Evolutionary conservation across 495 filamentous ascomycete species (phyloP), one percentile per base, ranked within the genome.

Genomic region (Trichoderma parareesei): DNA sequence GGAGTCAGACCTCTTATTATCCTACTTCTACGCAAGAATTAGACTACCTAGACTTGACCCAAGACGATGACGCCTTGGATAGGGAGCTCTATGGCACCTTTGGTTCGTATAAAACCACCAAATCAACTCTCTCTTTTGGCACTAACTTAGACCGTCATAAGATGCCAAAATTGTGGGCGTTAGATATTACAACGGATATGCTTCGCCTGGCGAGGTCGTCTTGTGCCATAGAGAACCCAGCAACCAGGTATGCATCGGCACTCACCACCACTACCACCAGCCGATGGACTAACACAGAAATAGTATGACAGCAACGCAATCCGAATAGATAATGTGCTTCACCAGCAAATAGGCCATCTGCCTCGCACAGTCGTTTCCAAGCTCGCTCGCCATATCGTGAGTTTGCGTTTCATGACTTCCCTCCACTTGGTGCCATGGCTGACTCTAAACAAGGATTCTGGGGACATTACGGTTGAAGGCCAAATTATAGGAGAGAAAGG

Each of bases 291-390:
- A 27, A 27, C 27, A 27, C 27, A 27, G 27, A 65, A 10, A 0
- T 66, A 76, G 63, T 92, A 90, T 69, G 91, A 94, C 69, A 65
- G 71, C 4, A 95, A 95, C 77, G 91, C 91, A 3, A 90, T 97
- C 61, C 84, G 85, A 6, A 83, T 94, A 2, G 79, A 88, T 66
- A 96, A 95, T 74, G 89, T 92, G n/a, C 83, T 88, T 73, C 81
- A 87, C 27, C 72, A 65, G 3, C 92, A 96, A 69, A 89, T 96
- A 65, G 93, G 93, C 3, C 90, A 96, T 73, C 81, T 97, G 48
- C 88, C 90, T 2, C 76, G 84, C 14, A 71, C 64, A 0, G 71
- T 90, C 38, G 90, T 88, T 2, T 74, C 77, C 13, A 92, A 90
- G 71, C 77, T 97, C 35, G 88, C 90, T 0, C 82, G 80, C 2